Base-by-base conservation (phyloP, 257 asterid genomes). In the Solanum tacnaense region DNA sequence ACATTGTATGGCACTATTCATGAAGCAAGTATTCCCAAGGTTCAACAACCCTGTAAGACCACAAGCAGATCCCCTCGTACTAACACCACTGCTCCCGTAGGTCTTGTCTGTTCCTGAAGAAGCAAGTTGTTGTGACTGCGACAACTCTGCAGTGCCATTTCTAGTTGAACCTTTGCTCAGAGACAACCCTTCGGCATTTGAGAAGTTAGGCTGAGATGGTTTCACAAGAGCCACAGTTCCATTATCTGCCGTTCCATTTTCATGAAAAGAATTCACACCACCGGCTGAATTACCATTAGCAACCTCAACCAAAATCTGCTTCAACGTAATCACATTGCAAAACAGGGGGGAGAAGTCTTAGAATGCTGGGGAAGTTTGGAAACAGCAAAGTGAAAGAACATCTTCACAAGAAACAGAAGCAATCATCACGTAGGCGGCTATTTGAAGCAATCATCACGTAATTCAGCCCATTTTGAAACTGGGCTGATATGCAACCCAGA, bases 1-100 rank as follows among this genome's bases (percentile, higher is more conserved):
- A 92, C 99, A 97, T 87, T 97, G 99, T 88, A 97, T 96, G 83
- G 99, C 99, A 90, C 99, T 95, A 87, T 97, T 97, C 99, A 97
- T 97, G 88, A 96, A 97, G 93, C 99, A 97, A 86, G 99, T 97
- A 86, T 97, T 97, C 85, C 99, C 99, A 92, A 96, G 98, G 92
- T 97, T 97, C 93, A 95, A 67, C 92, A 97, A 90, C 72, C 99
- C 99, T 90, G 94, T 96, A 90, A 97, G 96, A 89, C 99, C 99
- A 91, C 94, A 93, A 87, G 98, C 83, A 89, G 98, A 93, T 76
- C 99, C 98, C 93, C 99, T 92, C 78, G 99, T 97, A 90, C 94
- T 93, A 91, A 96, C 96, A 88, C 99, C 98, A 88, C 92, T 88
- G 56, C 94, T 92, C 84, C 95, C 98, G 89, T 90, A 92, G 31